A percentile compares a stretch with the other conserved stretches of the same genome.
These are phyloP conservation scores for Candida silvicultrix DNA, from an alignment of 805 yeast species.

Conservation along the genomic window DNA sequence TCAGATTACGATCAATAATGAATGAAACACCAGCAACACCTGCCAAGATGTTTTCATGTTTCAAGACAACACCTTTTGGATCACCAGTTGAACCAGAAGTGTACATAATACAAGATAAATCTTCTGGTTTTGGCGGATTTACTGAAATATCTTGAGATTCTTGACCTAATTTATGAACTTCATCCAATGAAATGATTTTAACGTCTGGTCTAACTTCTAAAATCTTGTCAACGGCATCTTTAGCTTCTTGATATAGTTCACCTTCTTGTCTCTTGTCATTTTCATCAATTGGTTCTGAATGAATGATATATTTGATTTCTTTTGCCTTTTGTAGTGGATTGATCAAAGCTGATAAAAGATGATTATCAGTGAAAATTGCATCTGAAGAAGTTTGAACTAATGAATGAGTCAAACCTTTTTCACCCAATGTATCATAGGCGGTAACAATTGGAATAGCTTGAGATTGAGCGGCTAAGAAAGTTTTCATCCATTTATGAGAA, in stretches of 20 bases:
- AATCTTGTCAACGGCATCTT: slow-evolving; percentile 52
- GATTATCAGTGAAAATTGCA: slow-evolving; percentile 81
- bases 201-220: slow-evolving; percentile 71
- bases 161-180: slow-evolving; percentile 59
- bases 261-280: slow-evolving; percentile 63
- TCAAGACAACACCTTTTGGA: slow-evolving; percentile 71
- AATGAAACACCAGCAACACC: slow-evolving; percentile 81
- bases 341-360: slow-evolving; percentile 57
- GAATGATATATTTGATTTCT: slow-evolving; percentile 61
- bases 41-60: slow-evolving; percentile 64
- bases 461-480: slow-evolving; percentile 69
- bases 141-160: slow-evolving; percentile 32
- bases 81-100: slow-evolving; percentile 77
- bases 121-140: slow-evolving; percentile 40
- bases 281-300: slow-evolving; percentile 54
- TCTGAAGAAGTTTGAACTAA: slow-evolving; percentile 73
- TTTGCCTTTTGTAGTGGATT: slow-evolving; percentile 65
- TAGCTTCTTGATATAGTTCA: slow-evolving; percentile 49
- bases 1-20: slow-evolving; percentile 45
- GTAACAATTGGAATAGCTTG: slow-evolving; percentile 87
- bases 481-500: slow-evolving; percentile 85
- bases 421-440: slow-evolving; percentile 94
- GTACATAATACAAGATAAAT: slow-evolving; percentile 59
- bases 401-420: slow-evolving; percentile 80
- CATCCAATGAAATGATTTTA: slow-evolving; percentile 56